Percentiles rank a stretch among this genome's conserved stretches.
phyloP scores from a whole-genome alignment of 1,284 basidiomycete species.

The Ganoderma sinense region DNA sequence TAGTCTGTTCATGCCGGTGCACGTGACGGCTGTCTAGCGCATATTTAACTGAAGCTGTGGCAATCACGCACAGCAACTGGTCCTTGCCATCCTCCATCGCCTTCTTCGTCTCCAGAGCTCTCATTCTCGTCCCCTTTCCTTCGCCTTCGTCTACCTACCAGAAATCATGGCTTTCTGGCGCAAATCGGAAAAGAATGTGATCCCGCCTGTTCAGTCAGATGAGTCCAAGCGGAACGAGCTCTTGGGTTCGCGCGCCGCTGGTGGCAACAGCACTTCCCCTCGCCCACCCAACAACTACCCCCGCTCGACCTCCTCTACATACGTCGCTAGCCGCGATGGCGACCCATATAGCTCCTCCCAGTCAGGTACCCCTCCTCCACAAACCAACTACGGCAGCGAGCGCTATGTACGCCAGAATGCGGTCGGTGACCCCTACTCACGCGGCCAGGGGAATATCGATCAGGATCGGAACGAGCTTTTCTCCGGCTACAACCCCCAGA shows the following conservation, averaged over 20 bases:
- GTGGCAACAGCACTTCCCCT: conserved; percentile 45
- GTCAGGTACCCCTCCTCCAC: conserved; percentile 40
- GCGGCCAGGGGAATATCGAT: conserved; percentile 62
- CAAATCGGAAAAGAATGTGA: conserved; percentile 66
- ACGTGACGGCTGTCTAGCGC: conserved; percentile 23
- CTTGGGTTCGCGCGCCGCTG: conserved; percentile 38
- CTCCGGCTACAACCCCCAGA: conserved; percentile 71
- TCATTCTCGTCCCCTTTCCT: conserved; percentile 11
- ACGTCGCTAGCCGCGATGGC: conserved; percentile 71
- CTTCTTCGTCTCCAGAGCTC: conserved; percentile 5
- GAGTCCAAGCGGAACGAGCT: conserved; percentile 40
- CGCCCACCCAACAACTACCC: conserved; percentile 48
- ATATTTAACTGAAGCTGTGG: conserved; percentile 29
- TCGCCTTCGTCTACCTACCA: not conserved
- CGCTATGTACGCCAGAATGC: conserved; percentile 59
- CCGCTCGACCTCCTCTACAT: conserved; percentile 65
- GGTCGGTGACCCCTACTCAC: conserved; percentile 69
- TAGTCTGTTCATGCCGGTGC: conserved; percentile 1
- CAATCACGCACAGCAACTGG: conserved; percentile 24
- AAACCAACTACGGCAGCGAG: conserved; percentile 42
- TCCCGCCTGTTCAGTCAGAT: conserved; percentile 68
- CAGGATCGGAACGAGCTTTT: conserved; percentile 80
- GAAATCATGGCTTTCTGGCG: conserved; percentile 76
- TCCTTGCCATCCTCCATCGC: conserved; percentile 21
- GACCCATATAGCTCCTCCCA: conserved; percentile 50